A percentile compares a stretch with the other conserved stretches of the same genome.
Evolutionary conservation across 768 basidiomycete genomes (phyloP).

Genomic region (Leccinum boreale): DNA sequence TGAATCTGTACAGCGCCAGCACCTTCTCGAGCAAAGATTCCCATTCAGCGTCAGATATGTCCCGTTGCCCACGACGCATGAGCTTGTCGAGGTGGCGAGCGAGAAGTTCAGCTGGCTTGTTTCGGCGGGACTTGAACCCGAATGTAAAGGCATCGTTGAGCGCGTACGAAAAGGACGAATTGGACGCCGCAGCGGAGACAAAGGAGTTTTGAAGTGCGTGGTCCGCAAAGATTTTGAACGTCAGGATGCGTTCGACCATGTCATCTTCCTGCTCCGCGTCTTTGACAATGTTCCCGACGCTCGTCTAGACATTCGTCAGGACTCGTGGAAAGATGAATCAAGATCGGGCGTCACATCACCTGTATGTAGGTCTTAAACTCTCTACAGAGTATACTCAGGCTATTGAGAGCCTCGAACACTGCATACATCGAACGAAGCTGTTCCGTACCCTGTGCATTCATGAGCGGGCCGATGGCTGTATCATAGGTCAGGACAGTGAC

Average conservation of each 20-base stretch:
- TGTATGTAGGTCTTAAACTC: slow-evolving; percentile 63
- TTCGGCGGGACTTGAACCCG: slow-evolving; percentile 73
- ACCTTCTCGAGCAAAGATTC: slow-evolving; percentile 60
- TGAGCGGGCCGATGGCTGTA: slow-evolving; percentile 52
- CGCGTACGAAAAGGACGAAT: slow-evolving; percentile 63
- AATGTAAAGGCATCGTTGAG: slow-evolving; percentile 65
- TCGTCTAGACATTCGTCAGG: slow-evolving; percentile 37
- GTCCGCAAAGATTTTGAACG: slow-evolving; percentile 62
- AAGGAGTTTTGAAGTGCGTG: slow-evolving; percentile 50
- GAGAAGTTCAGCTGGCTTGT: slow-evolving; percentile 89
- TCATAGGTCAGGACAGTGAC: slow-evolving; percentile 10
- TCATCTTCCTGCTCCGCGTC: slow-evolving; percentile 61
- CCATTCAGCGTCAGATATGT: slow-evolving; percentile 60
- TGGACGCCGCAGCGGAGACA: slow-evolving; percentile 38
- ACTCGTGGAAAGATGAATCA: neutral
- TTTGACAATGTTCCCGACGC: slow-evolving; percentile 63
- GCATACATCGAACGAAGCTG: slow-evolving; percentile 53
- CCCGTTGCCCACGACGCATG: slow-evolving; percentile 84
- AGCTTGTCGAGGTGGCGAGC: slow-evolving; percentile 86
- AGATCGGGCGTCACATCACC: slow-evolving; percentile 32
- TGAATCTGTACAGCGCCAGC: slow-evolving; percentile 77
- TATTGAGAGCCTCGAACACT: slow-evolving; percentile 57
- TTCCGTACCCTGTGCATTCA: slow-evolving; percentile 43
- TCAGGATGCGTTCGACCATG: slow-evolving; percentile 73
- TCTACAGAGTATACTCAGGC: slow-evolving; percentile 48